Evolutionary conservation across 1,284 basidiomycete species (phyloP).

Genomic region (Uromyces viciae-fabae): DNA sequence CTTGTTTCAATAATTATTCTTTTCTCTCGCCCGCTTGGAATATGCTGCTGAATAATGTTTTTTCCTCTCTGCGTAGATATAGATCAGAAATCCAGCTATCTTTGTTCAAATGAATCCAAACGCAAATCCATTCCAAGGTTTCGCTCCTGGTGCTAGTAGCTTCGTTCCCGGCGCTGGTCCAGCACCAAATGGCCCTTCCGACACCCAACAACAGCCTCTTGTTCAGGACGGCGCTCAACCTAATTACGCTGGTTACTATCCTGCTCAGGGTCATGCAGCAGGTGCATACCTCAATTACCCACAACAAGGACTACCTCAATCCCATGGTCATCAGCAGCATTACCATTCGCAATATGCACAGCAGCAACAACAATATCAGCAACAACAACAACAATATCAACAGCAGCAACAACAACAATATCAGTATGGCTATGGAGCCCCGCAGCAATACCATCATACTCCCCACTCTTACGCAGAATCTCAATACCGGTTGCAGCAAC

Average conservation of each 20-base stretch:
- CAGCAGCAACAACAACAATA: slow-evolving; percentile 31
- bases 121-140: slow-evolving; percentile 43
- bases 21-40: no score
- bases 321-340: slow-evolving; percentile 35
- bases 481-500: slow-evolving; percentile 18
- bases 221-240: not conserved
- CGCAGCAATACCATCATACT: slow-evolving; percentile 15
- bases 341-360: no score
- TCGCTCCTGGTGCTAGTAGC: slow-evolving; percentile 27
- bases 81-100: no score
- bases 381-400: slow-evolving; percentile 31
- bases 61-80: no score
- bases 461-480: slow-evolving; percentile 16
- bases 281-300: slow-evolving; percentile 18
- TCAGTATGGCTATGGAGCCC: slow-evolving; percentile 1
- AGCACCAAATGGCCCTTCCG: not conserved
- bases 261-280: slow-evolving; percentile 10
- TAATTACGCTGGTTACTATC: slow-evolving; percentile 11
- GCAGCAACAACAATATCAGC: slow-evolving; percentile 26
- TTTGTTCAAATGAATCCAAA: slow-evolving; percentile 42
- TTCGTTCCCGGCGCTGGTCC: slow-evolving; percentile 33
- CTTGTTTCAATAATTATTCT: no score
- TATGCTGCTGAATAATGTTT: no score
- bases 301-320: slow-evolving; percentile 17
- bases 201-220: not conserved